Conservation (phyloP, 805 yeast genomes). For the Starmerella floris region DNA sequence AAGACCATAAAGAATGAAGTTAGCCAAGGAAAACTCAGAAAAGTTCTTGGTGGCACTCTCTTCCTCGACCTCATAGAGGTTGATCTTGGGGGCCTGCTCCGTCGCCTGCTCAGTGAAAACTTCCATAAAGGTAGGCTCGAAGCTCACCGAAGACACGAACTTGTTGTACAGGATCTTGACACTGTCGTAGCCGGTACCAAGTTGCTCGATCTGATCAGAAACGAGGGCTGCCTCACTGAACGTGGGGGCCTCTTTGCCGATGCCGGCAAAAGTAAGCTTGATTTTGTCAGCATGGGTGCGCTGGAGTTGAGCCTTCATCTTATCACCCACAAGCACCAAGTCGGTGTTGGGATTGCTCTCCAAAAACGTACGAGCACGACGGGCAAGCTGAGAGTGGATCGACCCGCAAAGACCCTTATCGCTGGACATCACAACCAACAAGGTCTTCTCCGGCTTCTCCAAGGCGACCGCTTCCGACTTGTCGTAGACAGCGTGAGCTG, state of each 20-base stretch:
- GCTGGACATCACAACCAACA: constrained; percentile 79
- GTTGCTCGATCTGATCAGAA: constrained; percentile 64
- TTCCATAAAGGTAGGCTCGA: constrained; percentile 63
- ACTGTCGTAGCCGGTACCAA: constrained; percentile 48
- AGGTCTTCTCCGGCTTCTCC: constrained; percentile 45
- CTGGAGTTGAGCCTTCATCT: constrained; percentile 72
- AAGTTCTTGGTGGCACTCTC: constrained; percentile 30
- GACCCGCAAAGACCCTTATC: constrained; percentile 99
- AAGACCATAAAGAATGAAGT: constrained; percentile 77
- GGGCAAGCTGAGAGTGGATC: constrained; percentile 87
- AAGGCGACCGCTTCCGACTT: constrained; percentile 64
- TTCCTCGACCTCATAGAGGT: constrained; percentile 65
- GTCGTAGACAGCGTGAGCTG: constrained; percentile 65
- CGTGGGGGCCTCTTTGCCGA: constrained; percentile 95
- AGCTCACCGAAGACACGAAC: constrained; percentile 76
- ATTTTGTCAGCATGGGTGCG: constrained; percentile 66
- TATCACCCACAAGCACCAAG: constrained; percentile 85
- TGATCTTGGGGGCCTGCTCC: constrained; percentile 71
- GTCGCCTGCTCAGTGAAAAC: constrained; percentile 59
- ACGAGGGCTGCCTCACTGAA: constrained; percentile 80
- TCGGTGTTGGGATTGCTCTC: constrained; percentile 55
- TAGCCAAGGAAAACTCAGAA: constrained; percentile 80
- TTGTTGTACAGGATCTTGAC: constrained; percentile 76
- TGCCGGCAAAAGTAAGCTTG: constrained; percentile 69
- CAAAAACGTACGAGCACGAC: constrained; percentile 63